phyloP scores from a whole-genome alignment of 148 eudicot species.

The Vaccinium darrowii region DNA sequence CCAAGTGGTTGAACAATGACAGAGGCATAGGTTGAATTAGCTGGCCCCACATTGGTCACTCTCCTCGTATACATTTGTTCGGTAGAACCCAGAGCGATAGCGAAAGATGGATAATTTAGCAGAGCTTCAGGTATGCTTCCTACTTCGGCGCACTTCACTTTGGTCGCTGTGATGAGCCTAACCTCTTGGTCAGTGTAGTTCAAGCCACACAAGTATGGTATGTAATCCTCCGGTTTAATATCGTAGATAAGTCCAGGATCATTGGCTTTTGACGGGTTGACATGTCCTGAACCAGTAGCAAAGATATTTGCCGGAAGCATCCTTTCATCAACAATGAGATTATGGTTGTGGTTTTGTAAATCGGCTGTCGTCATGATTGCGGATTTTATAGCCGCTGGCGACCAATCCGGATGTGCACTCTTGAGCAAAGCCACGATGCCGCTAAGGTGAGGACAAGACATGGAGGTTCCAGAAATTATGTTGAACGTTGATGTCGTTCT shows the following conservation, averaged over 20 bases:
- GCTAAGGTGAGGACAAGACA: conserved; percentile 49
- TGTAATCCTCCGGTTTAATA: conserved; percentile 24
- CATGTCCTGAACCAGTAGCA: conserved; percentile 9
- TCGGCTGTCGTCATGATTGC: conserved; percentile 45
- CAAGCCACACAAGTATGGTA: conserved; percentile 25
- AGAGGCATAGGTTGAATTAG: conserved; percentile 17
- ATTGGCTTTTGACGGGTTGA: conserved; percentile 14
- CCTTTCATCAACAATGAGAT: not conserved
- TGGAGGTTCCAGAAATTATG: conserved; percentile 39
- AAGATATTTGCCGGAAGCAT: conserved; percentile 8
- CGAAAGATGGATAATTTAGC: conserved; percentile 37
- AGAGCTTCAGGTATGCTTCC: conserved; percentile 16
- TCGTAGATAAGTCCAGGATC: conserved; percentile 40
- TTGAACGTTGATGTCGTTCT: conserved; percentile 29
- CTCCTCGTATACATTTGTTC: conserved; percentile 29
- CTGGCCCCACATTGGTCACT: conserved; percentile 35
- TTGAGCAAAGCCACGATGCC: conserved; percentile 42
- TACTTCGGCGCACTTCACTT: conserved; percentile 18
- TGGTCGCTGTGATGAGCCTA: not conserved
- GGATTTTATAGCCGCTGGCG: conserved; percentile 40
- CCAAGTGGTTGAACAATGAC: conserved; percentile 12
- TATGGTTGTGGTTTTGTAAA: not conserved
- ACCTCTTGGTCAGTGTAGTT: conserved; percentile 26
- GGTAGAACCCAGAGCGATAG: not conserved
- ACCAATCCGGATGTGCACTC: conserved; percentile 48